Evolutionary conservation across 202 grass and related monocot genomes (phyloP), one percentile per base, ranked within the genome.

Genomic region (Carex arenaria): DNA sequence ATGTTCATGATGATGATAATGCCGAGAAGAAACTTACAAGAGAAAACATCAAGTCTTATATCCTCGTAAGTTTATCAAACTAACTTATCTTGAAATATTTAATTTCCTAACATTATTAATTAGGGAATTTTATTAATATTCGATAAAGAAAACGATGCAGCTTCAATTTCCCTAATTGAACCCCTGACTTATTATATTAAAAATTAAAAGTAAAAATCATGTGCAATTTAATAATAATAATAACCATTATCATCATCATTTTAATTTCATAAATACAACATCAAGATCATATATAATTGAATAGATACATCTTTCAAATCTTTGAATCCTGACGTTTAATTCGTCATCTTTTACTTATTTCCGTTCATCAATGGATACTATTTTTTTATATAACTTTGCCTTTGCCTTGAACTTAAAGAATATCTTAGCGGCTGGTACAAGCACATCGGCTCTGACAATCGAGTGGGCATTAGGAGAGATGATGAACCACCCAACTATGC

Each of bases 41-140:
- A 19, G 85, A 97, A 0, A 94, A 94, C 88, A 90, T 97, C 82
- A 97, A 97, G 76, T 86, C 89, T 2, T 97, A 94, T 73, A 87
- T 97, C 63, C 49, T 97, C 88, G 94, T 93, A 90, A 30, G 11
- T 65, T 13, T 65, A 13, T 20, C 9, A 32, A 65, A 28, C 19
- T 12, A 32, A 14, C 62, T 65, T 61, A 22, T 20, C 1, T 61
- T 45, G 9, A 10, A 45, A 10, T 45, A 22, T 84, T 30, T 23
- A 23, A 61, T 57, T 57, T 18, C 55, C 72, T 51, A 9, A 12
- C 11, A 34, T 78, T 12, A 38, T 51, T 78, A 55, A 38, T 51
- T 78, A 55, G 55, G 55, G 17, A 13, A 5, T 26, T 26, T 26
- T n/a, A 18, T 57, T 18, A 57, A 18, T 57, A 18, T 57, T 56